Evolutionary conservation across 129 eudicot genomes (phyloP).

Genomic region (Artemisia tridentata): DNA sequence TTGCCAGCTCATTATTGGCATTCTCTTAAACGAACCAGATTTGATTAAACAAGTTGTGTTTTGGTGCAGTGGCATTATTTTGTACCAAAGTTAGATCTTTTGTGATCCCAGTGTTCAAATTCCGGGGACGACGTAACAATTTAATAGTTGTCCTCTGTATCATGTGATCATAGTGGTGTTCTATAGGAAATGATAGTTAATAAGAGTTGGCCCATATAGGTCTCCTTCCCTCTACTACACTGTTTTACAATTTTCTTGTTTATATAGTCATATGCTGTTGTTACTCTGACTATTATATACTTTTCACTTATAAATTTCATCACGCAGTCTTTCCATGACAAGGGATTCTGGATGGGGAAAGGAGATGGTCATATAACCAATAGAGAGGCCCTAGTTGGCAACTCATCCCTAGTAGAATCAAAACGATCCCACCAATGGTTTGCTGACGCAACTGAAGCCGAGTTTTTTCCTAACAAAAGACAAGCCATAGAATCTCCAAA

Average conservation of each 20-base stretch:
- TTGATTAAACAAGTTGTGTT: constrained; percentile 1
- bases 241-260: background rate
- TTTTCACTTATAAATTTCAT: constrained; percentile 8
- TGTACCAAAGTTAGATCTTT: too few relatives aligned
- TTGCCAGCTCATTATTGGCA: too few relatives aligned
- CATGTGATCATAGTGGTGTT: too few relatives aligned
- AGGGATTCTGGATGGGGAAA: constrained; percentile 74
- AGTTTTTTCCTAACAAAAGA: constrained; percentile 66
- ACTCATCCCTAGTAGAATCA: constrained; percentile 48
- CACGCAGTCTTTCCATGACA: constrained; percentile 57
- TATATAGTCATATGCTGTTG: background rate
- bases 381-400: constrained; percentile 49
- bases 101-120: too few relatives aligned
- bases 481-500: constrained; percentile 55
- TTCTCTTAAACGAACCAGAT: background rate
- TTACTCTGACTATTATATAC: background rate
- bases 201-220: too few relatives aligned
- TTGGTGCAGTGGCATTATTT: background rate
- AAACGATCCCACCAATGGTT: constrained; percentile 76
- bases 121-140: too few relatives aligned
- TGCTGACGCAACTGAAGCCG: constrained; percentile 57
- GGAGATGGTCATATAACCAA: constrained; percentile 44
- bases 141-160: too few relatives aligned
- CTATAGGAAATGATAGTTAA: too few relatives aligned
- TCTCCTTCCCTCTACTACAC: too few relatives aligned